phyloP scores from a whole-genome alignment of 2,329 filamentous ascomycete genomes.

The Aspergillus tubingensis region DNA sequence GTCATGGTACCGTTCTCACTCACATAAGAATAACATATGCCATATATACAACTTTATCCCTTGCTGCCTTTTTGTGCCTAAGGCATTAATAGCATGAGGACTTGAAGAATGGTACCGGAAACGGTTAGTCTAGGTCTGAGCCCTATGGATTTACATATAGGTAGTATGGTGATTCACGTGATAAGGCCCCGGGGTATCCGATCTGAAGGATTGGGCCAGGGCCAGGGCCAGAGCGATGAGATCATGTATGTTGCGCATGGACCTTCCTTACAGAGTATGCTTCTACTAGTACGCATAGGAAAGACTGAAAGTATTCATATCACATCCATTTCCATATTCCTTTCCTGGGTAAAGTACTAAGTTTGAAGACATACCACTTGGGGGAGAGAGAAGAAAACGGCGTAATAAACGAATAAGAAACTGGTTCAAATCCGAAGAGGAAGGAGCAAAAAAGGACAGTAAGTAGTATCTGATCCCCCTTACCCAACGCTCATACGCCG shows the following conservation, averaged over 20 bases:
- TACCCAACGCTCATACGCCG: slow-evolving; percentile 29
- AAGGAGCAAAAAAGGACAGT: background rate
- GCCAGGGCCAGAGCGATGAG: background rate
- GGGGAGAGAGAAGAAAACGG: slow-evolving; percentile 14
- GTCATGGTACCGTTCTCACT: background rate
- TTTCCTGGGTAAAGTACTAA: slow-evolving; percentile 21
- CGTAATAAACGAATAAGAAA: background rate
- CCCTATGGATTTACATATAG: slow-evolving; percentile 12
- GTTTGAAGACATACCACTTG: slow-evolving; percentile 18
- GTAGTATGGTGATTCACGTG: background rate
- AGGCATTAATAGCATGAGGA: slow-evolving; percentile 9
- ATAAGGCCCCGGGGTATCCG: background rate
- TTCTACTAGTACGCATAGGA: background rate
- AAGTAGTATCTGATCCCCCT: slow-evolving; percentile 7
- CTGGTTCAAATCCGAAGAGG: slow-evolving; percentile 23
- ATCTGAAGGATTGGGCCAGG: background rate
- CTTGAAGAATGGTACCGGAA: slow-evolving; percentile 5
- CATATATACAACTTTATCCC: background rate
- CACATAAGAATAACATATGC: background rate
- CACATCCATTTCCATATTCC: slow-evolving; percentile 28
- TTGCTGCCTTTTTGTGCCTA: slow-evolving; percentile 12
- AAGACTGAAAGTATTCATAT: slow-evolving; percentile 19
- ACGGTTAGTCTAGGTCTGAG: slow-evolving; percentile 23
- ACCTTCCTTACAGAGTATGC: too few species aligned
- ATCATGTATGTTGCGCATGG: background rate